phyloP scores from a whole-genome alignment of 345 rosid species.

The Boechera retrofracta region DNA sequence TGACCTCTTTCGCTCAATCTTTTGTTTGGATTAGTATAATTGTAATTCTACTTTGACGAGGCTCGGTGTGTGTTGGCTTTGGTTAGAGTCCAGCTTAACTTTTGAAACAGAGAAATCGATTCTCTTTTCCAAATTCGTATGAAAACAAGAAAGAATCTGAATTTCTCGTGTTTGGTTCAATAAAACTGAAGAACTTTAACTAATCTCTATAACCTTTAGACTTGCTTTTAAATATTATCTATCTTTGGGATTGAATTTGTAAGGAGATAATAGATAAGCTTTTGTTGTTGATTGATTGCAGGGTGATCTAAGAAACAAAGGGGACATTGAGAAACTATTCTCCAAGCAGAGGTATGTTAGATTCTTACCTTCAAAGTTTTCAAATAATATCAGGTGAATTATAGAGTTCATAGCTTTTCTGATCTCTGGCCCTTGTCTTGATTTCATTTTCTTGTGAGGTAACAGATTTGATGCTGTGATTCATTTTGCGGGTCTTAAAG shows the following conservation, averaged over 20 bases:
- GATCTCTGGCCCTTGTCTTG: conserved; percentile 1
- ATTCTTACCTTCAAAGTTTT: conserved; percentile 1
- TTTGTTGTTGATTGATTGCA: conserved; percentile 43
- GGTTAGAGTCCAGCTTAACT: too few species aligned
- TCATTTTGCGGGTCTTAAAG: conserved; percentile 94
- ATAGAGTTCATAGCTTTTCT: conserved; percentile 7
- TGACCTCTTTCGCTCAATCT: neutral
- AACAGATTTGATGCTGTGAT: conserved; percentile 89
- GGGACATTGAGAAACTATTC: conserved; percentile 81
- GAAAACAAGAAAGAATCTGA: neutral
- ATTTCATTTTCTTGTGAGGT: conserved; percentile 29
- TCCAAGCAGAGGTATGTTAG: conserved; percentile 60
- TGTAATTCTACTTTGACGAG: too few species aligned
- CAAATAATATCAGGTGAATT: neutral
- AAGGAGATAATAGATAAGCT: neutral
- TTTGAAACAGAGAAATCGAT: neutral
- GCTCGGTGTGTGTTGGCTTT: too few species aligned
- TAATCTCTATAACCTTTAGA: neutral
- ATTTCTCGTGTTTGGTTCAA: conserved; percentile 7
- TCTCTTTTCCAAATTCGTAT: neutral
- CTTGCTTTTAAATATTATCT: neutral
- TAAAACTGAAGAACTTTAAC: neutral
- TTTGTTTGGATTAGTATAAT: neutral
- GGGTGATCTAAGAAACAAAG: conserved; percentile 93
- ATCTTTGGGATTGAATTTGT: neutral